Conservation (phyloP, 805 yeast species). For the Zygotorulaspora florentina region DNA sequence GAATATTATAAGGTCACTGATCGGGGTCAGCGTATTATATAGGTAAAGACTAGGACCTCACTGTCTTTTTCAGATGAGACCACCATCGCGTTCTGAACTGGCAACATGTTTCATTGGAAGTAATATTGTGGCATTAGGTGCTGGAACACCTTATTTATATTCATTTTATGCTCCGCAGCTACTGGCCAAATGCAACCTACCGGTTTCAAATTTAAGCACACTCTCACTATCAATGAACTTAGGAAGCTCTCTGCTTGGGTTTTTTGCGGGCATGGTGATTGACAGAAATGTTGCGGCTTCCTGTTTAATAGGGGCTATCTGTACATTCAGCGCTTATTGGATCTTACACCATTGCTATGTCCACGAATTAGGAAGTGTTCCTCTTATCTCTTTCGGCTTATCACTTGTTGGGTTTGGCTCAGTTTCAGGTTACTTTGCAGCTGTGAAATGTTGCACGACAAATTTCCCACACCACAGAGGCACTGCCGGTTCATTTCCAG, state of each 20-base stretch:
- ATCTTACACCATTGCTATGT: conserved; percentile 47
- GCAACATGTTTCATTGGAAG: conserved; percentile 29
- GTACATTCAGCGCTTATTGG: conserved; percentile 53
- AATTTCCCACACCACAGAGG: conserved; percentile 72
- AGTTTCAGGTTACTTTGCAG: conserved; percentile 53
- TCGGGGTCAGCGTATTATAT: not conserved
- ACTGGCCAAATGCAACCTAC: conserved; percentile 50
- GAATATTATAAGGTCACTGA: too few relatives aligned
- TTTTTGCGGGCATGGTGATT: conserved; percentile 65
- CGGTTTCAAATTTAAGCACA: conserved; percentile 58
- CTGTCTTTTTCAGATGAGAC: not conserved
- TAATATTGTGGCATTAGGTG: conserved; percentile 53
- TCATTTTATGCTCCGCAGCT: conserved; percentile 76
- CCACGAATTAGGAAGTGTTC: conserved; percentile 38
- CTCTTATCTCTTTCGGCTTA: conserved; percentile 47
- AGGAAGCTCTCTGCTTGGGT: conserved; percentile 67
- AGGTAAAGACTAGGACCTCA: not conserved
- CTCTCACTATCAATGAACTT: conserved; percentile 57
- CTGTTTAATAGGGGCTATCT: conserved; percentile 50
- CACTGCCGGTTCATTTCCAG: conserved; percentile 64
- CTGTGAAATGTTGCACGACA: conserved; percentile 44
- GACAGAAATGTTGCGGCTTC: conserved; percentile 53
- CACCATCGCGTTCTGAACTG: conserved; percentile 20
- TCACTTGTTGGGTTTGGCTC: conserved; percentile 62
- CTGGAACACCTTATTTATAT: conserved; percentile 73